phyloP scores from a whole-genome alignment of 2,329 filamentous ascomycete species.

The Ceratocystis harringtonii region DNA sequence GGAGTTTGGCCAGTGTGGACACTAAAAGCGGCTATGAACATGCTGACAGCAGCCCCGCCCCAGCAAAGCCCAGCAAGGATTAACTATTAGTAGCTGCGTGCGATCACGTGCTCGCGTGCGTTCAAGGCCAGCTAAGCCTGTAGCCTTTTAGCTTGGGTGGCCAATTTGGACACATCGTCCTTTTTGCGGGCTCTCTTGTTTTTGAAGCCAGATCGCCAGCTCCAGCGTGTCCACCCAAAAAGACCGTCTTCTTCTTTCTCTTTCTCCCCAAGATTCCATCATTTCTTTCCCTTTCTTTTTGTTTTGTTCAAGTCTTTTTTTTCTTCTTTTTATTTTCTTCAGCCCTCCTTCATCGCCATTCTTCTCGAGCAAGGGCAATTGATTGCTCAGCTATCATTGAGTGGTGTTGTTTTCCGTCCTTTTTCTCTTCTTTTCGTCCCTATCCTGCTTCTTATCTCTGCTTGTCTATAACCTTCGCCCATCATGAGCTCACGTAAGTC shows the following conservation, averaged over 20 bases:
- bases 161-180: conserved; percentile 30
- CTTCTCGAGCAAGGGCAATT: conserved; percentile 17
- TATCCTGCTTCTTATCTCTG: conserved; percentile 24
- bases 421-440: conserved; percentile 23
- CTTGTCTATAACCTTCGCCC: conserved; percentile 23
- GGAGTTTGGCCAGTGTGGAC: not conserved
- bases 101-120: conserved; percentile 5
- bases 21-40: not conserved
- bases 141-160: conserved; percentile 5
- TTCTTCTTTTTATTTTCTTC: conserved; percentile 13
- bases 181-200: conserved; percentile 23
- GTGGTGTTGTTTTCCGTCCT: conserved; percentile 21
- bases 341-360: conserved; percentile 11
- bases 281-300: conserved; percentile 7
- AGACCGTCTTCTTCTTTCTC: conserved; percentile 24
- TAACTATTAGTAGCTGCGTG: not conserved
- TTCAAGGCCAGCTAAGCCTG: conserved; percentile 3
- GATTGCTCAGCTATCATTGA: conserved; percentile 16
- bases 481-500: conserved; percentile 43
- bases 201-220: conserved; percentile 33
- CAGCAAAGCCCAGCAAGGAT: no score
- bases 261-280: not conserved
- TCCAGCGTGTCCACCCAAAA: conserved; percentile 23
- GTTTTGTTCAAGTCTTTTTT: conserved; percentile 13
- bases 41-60: not conserved